Percentiles rank a stretch among this genome's conserved stretches.
phyloP scores from a whole-genome alignment of 495 filamentous ascomycete species.

The Chaetomium cochliodes region DNA sequence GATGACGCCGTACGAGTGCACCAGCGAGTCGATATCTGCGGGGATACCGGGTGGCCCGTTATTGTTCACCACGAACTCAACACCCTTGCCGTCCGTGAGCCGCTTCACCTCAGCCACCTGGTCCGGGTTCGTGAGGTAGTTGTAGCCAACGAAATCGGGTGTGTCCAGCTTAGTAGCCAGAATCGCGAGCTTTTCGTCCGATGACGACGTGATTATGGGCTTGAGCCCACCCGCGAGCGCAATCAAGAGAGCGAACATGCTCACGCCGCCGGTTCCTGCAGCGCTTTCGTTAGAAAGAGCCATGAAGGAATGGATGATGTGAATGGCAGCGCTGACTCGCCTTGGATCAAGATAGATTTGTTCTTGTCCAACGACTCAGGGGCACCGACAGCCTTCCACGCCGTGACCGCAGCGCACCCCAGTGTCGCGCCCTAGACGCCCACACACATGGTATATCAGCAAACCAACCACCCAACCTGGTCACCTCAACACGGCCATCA shows the following conservation, averaged over 20 bases:
- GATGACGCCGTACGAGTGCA: background rate
- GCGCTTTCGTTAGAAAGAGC: background rate
- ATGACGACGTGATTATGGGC: slow-evolving; percentile 45
- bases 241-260: slow-evolving; percentile 25
- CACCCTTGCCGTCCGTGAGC: slow-evolving; percentile 36
- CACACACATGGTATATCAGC: background rate
- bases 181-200: slow-evolving; percentile 33
- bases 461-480: background rate
- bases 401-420: slow-evolving; percentile 22
- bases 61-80: slow-evolving; percentile 34
- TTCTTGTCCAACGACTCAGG: slow-evolving; percentile 2
- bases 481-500: background rate
- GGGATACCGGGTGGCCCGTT: slow-evolving; percentile 28
- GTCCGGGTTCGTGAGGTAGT: slow-evolving; percentile 33
- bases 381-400: slow-evolving; percentile 17
- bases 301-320: background rate
- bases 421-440: slow-evolving; percentile 23
- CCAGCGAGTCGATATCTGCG: slow-evolving; percentile 15
- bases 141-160: slow-evolving; percentile 21
- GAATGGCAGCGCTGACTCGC: background rate
- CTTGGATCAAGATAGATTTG: slow-evolving; percentile 9
- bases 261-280: slow-evolving; percentile 30
- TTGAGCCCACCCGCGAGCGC: slow-evolving; percentile 28
- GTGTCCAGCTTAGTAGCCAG: background rate
- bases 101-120: slow-evolving; percentile 26